Base-by-base conservation (phyloP, 331 rosid genomes). In the Malus hybrid region DNA sequence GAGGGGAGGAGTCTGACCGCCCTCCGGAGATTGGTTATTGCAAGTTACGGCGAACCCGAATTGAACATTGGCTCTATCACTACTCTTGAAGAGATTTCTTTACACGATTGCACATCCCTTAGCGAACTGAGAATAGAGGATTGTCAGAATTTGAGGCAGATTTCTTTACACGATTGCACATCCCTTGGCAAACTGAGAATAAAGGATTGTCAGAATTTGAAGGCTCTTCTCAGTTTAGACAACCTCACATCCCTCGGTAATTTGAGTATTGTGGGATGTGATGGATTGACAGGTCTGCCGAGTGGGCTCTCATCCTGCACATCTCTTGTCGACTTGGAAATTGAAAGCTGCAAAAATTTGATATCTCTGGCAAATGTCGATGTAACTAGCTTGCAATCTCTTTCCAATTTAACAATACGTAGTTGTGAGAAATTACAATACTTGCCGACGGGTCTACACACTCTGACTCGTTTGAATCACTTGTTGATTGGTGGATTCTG, bases 401-500 rank as follows among this genome's bases (percentile, higher is more conserved):
- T 68, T 11, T 10, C 15, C 10, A 0, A 0, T 0, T 9, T 68
- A 19, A 2, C 0, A 1, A 42, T 42, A 20, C 0, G 0, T 0
- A 0, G 0, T 14, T 67, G 56, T 67, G 2, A 0, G 20, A 67
- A 7, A 39, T 6, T 67, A 26, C 18, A 6, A 6, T 13, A 46
- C 26, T 12, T 60, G 65, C 65, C 30, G 9, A 12, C 28, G 34
- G 65, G 32, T 12, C 33, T 22, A 2, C 34, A 0, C 9, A 10
- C 32, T 26, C 19, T 5, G 16, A 61, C 18, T 24, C 10, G 1
- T 61, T 3, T 63, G 12, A 0, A 63, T 0, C 0, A 0, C 0
- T 4, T 58, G 64, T 0, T 0, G 0, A 22, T 61, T 12, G 65
- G 34, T 61, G 14, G 0, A 0, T 26, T 61, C 0, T 20, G 6